A percentile compares a stretch with the other conserved stretches of the same genome.
Conservation (phyloP, 768 basidiomycete genomes). For the Lepiota subincarnata region DNA sequence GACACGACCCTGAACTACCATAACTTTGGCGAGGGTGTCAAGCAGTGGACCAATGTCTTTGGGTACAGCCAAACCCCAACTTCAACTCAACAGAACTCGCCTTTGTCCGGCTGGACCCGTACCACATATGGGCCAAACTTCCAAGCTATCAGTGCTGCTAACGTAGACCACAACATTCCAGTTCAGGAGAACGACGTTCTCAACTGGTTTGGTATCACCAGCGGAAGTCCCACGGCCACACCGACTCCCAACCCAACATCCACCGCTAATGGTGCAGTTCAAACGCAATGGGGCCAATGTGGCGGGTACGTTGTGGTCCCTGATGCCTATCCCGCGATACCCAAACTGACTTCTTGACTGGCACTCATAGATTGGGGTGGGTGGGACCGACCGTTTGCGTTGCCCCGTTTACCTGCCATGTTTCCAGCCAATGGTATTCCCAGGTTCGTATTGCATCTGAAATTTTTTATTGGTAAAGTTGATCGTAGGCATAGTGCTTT, state of each 20-base stretch:
- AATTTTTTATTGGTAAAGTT: slow-evolving; percentile 3
- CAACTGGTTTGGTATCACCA: slow-evolving; percentile 44
- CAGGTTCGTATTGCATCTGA: slow-evolving; percentile 16
- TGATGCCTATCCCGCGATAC: slow-evolving; percentile 6
- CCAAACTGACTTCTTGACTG: neutral
- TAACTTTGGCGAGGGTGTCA: slow-evolving; percentile 49
- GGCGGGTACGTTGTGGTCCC: slow-evolving; percentile 21
- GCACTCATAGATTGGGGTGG: slow-evolving; percentile 21
- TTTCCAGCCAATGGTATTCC: slow-evolving; percentile 19
- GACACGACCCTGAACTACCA: slow-evolving; percentile 47
- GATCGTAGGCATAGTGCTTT: slow-evolving; percentile 7
- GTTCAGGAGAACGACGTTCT: slow-evolving; percentile 43
- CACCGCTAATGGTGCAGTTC: slow-evolving; percentile 16
- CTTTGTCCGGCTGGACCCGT: slow-evolving; percentile 41
- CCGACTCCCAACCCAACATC: slow-evolving; percentile 15
- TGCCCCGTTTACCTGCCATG: slow-evolving; percentile 20
- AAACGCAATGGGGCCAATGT: slow-evolving; percentile 27
- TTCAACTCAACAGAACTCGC: slow-evolving; percentile 35
- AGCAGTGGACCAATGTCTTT: slow-evolving; percentile 56
- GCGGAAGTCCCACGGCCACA: slow-evolving; percentile 15
- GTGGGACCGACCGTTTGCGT: slow-evolving; percentile 23
- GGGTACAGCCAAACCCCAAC: slow-evolving; percentile 38
- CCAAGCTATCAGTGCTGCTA: slow-evolving; percentile 44
- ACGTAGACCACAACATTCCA: slow-evolving; percentile 50
- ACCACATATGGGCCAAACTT: slow-evolving; percentile 45